phyloP scores from a whole-genome alignment of 192 early-diverging fungal genomes.

The Ambispora gerdemannii region DNA sequence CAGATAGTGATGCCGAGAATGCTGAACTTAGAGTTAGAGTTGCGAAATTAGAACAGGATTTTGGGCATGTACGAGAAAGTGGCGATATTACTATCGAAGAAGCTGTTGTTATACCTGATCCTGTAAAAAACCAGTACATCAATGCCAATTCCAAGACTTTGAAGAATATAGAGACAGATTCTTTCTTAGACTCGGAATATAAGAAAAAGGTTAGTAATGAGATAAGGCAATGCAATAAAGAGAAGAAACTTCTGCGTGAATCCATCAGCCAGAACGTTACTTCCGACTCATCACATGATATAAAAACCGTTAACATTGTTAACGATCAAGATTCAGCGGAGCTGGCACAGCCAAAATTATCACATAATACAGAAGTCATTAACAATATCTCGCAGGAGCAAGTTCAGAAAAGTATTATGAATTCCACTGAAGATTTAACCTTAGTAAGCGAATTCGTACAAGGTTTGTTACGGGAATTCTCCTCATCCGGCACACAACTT shows the following conservation, averaged over 20 bases:
- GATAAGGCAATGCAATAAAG: too few species aligned
- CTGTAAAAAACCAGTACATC: not conserved
- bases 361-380: too few species aligned
- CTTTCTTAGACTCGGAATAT: not conserved
- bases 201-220: slow-evolving; percentile 18
- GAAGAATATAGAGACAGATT: not conserved
- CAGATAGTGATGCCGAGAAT: not conserved
- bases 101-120: too few species aligned
- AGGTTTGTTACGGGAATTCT: slow-evolving; percentile 8
- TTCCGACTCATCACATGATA: not conserved
- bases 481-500: too few species aligned
- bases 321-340: not conserved
- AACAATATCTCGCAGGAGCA: slow-evolving; percentile 10
- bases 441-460: slow-evolving; percentile 8
- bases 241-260: too few species aligned
- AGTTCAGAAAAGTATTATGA: too few species aligned
- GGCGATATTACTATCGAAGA: not conserved
- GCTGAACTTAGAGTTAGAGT: too few species aligned
- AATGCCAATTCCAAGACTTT: not conserved
- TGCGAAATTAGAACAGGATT: too few species aligned
- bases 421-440: too few species aligned
- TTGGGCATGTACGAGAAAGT: slow-evolving; percentile 8
- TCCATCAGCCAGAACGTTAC: too few species aligned
- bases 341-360: too few species aligned
- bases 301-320: slow-evolving; percentile 8